phyloP scores from a whole-genome alignment of 345 rosid species.

The Pistacia integerrima region DNA sequence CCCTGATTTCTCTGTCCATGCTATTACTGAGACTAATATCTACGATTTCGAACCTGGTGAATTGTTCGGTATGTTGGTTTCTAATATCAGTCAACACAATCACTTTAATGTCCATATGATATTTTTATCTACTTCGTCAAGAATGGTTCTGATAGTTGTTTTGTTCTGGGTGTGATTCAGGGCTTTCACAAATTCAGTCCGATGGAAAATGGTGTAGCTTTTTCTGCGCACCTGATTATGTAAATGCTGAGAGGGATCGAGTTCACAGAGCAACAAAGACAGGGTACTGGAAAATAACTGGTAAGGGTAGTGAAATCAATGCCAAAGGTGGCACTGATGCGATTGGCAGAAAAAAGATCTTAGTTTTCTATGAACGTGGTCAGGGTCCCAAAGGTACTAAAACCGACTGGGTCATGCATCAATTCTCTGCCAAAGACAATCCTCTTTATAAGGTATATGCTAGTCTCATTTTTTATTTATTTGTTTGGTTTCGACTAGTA shows the following conservation, averaged over 20 bases:
- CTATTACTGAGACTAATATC: slow-evolving; percentile 16
- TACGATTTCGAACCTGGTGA: slow-evolving; percentile 25
- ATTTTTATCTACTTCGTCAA: too few species aligned
- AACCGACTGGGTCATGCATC: slow-evolving; percentile 20
- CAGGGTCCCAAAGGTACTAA: not conserved
- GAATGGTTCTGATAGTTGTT: not conserved
- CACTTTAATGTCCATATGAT: not conserved
- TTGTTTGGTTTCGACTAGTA: not conserved
- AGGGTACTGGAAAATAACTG: slow-evolving; percentile 54
- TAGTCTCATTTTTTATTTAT: not conserved
- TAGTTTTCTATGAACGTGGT: slow-evolving; percentile 27
- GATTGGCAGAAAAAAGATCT: slow-evolving; percentile 44
- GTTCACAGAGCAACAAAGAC: slow-evolving; percentile 27
- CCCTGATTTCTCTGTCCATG: slow-evolving; percentile 7
- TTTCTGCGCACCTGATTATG: slow-evolving; percentile 23
- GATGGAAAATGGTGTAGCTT: slow-evolving; percentile 39
- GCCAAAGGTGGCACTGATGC: slow-evolving; percentile 2
- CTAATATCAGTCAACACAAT: not conserved
- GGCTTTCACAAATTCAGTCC: not conserved
- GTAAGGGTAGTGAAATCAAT: slow-evolving; percentile 26
- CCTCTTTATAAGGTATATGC: not conserved
- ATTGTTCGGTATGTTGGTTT: slow-evolving; percentile 34
- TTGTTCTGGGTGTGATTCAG: not conserved
- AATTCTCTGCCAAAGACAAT: not conserved
- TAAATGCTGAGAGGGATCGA: slow-evolving; percentile 8